phyloP scores from a whole-genome alignment of 2,329 filamentous ascomycete species.

The Tolypocladium endophyticum region DNA sequence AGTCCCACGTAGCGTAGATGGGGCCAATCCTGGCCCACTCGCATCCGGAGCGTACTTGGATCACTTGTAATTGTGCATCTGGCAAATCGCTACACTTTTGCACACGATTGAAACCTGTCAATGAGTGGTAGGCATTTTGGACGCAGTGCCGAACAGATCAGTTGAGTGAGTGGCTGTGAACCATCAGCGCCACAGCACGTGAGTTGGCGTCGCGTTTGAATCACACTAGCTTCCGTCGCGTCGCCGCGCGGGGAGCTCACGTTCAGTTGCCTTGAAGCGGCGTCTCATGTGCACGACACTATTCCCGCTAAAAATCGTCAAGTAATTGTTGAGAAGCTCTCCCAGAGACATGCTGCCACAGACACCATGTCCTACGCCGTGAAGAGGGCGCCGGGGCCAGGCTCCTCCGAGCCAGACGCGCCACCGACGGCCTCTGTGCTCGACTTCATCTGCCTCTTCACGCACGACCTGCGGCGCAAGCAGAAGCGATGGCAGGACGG shows the following conservation, averaged over 20 bases:
- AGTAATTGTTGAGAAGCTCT: not conserved
- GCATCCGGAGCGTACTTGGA: not conserved
- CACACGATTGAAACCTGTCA: no score
- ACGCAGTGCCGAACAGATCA: no score
- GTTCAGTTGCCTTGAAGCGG: no score
- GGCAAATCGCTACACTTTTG: no score
- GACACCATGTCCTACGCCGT: constrained; percentile 12
- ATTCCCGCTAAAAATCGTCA: not conserved
- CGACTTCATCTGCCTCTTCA: constrained; percentile 80
- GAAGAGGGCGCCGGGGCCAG: constrained; percentile 1
- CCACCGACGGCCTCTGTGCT: constrained; percentile 56
- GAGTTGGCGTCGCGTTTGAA: constrained; percentile 10
- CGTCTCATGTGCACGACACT: not conserved
- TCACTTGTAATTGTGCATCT: not conserved
- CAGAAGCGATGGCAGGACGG: constrained; percentile 94
- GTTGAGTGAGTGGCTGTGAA: not conserved
- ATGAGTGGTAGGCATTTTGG: no score
- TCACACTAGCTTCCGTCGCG: not conserved
- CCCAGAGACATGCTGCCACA: not conserved
- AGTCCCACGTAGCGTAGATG: no score
- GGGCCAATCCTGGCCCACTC: no score
- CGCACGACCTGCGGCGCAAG: constrained; percentile 74
- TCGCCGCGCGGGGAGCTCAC: not conserved
- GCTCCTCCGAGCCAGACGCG: not conserved
- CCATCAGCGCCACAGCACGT: constrained; percentile 4